Evolutionary conservation across 352 stramenopile genomes (phyloP).

Genomic region (Elongisporangium undulatum): DNA sequence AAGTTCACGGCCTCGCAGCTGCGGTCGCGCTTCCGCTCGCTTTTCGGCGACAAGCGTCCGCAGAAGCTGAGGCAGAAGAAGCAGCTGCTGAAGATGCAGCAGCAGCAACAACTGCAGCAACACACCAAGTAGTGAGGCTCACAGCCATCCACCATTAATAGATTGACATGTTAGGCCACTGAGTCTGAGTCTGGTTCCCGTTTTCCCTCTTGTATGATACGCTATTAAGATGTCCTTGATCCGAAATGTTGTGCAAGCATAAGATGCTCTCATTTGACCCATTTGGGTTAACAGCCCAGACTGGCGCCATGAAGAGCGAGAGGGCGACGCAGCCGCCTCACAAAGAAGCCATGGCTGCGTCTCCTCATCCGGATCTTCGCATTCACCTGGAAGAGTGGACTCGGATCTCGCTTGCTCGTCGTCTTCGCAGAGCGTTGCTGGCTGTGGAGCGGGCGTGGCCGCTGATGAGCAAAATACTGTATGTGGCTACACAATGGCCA

Average conservation of each 20-base stretch:
- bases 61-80: constrained; percentile 68
- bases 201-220: too few relatives aligned
- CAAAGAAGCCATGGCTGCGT: background rate
- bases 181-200: background rate
- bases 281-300: background rate
- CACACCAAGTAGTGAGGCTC: background rate
- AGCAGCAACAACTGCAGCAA: constrained; percentile 18
- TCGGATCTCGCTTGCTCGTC: background rate
- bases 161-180: background rate
- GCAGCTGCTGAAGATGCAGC: constrained; percentile 53
- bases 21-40: constrained; percentile 68
- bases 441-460: too few relatives aligned
- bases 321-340: background rate
- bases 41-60: constrained; percentile 74
- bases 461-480: background rate
- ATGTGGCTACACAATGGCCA: too few relatives aligned
- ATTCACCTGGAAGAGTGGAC: background rate
- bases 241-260: background rate
- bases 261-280: background rate
- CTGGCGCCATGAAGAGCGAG: background rate
- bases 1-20: constrained; percentile 78
- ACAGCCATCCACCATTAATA: background rate
- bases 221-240: background rate
- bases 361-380: background rate
- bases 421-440: background rate